Percentiles rank a stretch among this genome's conserved stretches.
phyloP scores from a whole-genome alignment of 2,329 filamentous ascomycete species.

The Colletotrichum caudatum region DNA sequence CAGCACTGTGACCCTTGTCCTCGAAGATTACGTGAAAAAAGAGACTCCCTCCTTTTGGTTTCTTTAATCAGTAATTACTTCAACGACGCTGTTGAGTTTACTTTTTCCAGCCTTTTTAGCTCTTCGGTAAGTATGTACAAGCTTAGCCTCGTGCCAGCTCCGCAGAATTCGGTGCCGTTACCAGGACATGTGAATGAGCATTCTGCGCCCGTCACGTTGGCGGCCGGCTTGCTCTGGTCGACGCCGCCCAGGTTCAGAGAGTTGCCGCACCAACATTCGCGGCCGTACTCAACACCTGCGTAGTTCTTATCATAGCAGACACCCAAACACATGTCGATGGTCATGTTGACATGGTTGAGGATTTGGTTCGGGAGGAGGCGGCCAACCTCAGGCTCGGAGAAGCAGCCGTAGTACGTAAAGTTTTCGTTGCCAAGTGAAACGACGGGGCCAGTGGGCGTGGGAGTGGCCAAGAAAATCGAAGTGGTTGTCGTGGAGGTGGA shows the following conservation, averaged over 20 bases:
- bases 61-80: slow-evolving; percentile 14
- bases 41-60: not conserved
- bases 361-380: slow-evolving; percentile 49
- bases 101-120: slow-evolving; percentile 7
- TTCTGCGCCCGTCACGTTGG: slow-evolving; percentile 35
- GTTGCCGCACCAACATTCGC: slow-evolving; percentile 45
- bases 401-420: slow-evolving; percentile 54
- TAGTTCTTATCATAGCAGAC: slow-evolving; percentile 41
- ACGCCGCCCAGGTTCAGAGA: slow-evolving; percentile 45
- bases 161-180: slow-evolving; percentile 39
- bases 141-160: slow-evolving; percentile 47
- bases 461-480: slow-evolving; percentile 26
- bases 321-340: slow-evolving; percentile 41
- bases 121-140: slow-evolving; percentile 47
- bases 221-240: slow-evolving; percentile 36
- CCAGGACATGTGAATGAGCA: slow-evolving; percentile 42
- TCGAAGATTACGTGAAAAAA: slow-evolving; percentile 13
- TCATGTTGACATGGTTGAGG: slow-evolving; percentile 47
- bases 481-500: not conserved
- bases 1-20: slow-evolving; percentile 1
- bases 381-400: slow-evolving; percentile 50
- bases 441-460: slow-evolving; percentile 46
- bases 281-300: slow-evolving; percentile 43
- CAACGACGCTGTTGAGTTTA: slow-evolving; percentile 6
- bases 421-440: slow-evolving; percentile 51